These are phyloP conservation scores for Solanum pimpinellifolium DNA, from an alignment of 257 asterid species.

Conservation along the genomic window DNA sequence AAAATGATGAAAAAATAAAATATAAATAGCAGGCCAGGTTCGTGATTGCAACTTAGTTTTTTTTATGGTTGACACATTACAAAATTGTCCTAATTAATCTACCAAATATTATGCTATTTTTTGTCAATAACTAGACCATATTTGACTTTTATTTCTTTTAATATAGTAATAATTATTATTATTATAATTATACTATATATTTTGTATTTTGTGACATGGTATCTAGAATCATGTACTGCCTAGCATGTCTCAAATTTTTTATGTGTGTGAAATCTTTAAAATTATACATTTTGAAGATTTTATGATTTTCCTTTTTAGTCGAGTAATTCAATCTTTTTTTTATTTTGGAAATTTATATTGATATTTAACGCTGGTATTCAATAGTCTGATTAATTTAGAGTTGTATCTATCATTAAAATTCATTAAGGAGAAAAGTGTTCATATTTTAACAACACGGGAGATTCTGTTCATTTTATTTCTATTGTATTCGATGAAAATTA, in stretches of 20 bases:
- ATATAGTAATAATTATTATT: neutral
- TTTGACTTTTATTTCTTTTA: constrained; percentile 22
- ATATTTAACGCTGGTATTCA: neutral
- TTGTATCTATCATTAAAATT: neutral
- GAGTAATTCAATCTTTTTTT: neutral
- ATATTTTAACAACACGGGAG: neutral
- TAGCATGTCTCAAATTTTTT: constrained; percentile 17
- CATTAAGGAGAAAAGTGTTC: neutral
- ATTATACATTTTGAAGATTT: neutral
- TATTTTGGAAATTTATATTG: neutral
- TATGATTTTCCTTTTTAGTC: neutral
- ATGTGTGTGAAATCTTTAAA: neutral
- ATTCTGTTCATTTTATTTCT: neutral
- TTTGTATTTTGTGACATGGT: neutral
- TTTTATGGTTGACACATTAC: constrained; percentile 19
- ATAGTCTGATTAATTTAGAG: neutral
- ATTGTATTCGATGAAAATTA: neutral
- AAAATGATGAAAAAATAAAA: neutral
- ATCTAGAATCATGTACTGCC: constrained; percentile 7
- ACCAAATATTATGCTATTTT: neutral
- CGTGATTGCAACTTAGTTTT: constrained; percentile 27
- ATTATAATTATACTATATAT: neutral
- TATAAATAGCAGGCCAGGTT: constrained; percentile 23
- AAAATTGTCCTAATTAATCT: neutral
- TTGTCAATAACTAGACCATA: constrained; percentile 10